These are phyloP conservation scores for Ilex aquifolium DNA, from an alignment of 257 asterid genomes.

Conservation along the genomic window DNA sequence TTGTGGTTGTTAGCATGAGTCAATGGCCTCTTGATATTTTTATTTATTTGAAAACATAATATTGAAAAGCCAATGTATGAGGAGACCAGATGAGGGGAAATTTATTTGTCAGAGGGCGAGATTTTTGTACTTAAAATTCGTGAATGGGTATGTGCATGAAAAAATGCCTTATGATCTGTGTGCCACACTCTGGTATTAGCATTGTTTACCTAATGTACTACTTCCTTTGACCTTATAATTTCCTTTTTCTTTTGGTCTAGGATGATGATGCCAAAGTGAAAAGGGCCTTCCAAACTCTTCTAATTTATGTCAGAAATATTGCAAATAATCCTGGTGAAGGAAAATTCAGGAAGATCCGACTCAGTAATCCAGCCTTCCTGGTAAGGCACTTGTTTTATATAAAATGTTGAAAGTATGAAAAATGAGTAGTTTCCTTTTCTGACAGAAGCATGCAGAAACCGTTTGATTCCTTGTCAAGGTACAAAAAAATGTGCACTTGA, in stretches of 20 bases:
- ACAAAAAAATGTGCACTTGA: not conserved
- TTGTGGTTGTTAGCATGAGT: no score
- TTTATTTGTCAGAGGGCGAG: not conserved
- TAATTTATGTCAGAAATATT: conserved; percentile 52
- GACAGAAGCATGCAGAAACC: not conserved
- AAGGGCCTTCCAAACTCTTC: conserved; percentile 53
- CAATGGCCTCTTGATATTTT: no score
- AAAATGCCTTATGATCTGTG: no score
- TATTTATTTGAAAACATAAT: no score
- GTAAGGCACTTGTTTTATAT: conserved; percentile 19
- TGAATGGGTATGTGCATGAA: no score
- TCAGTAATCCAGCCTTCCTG: conserved; percentile 67
- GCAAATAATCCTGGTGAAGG: conserved; percentile 46
- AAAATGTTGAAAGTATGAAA: not conserved
- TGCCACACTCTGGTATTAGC: no score
- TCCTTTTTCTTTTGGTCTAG: conserved; percentile 22
- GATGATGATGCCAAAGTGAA: conserved; percentile 30
- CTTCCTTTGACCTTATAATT: not conserved
- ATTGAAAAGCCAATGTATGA: no score
- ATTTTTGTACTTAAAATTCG: no score
- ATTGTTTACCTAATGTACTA: not conserved
- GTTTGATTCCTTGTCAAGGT: not conserved
- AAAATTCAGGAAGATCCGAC: conserved; percentile 73
- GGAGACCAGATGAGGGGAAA: not conserved
- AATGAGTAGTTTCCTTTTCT: not conserved